Percentiles rank a stretch among this genome's conserved stretches.
Evolutionary conservation across 164 flowering plant species (phyloP).

Genomic region (Umbilicus rupestris): DNA sequence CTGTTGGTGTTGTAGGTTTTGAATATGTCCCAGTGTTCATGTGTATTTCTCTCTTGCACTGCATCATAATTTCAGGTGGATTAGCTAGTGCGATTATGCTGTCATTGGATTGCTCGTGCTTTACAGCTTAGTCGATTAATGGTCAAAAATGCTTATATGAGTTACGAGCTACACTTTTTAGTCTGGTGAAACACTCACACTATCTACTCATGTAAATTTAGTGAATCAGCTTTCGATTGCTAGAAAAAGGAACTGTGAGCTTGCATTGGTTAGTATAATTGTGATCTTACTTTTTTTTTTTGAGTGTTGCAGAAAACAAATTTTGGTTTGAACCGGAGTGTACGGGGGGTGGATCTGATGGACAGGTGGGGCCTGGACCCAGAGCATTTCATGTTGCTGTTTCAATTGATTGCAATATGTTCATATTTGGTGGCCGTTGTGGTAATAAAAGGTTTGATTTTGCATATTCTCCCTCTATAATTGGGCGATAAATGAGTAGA

Average conservation of each 20-base stretch:
- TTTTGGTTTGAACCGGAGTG: conserved; percentile 93
- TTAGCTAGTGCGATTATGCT: not conserved
- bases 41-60: no score
- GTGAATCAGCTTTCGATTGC: not conserved
- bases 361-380: conserved; percentile 75
- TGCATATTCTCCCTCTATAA: not conserved
- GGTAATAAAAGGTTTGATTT: conserved; percentile 50
- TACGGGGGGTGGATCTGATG: conserved; percentile 80
- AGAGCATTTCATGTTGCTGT: conserved; percentile 92
- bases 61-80: not conserved
- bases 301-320: conserved; percentile 55
- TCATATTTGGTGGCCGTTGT: conserved; percentile 90
- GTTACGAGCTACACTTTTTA: not conserved
- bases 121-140: not conserved
- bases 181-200: not conserved
- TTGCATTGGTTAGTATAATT: not conserved
- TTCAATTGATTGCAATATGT: conserved; percentile 87
- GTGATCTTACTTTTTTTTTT: not conserved
- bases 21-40: no score
- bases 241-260: not conserved
- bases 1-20: no score
- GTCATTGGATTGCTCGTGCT: not conserved
- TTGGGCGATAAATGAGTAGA: not conserved
- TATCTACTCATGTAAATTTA: no score
- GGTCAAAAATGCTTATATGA: no score